phyloP scores from a whole-genome alignment of 2,329 filamentous ascomycete genomes.

The Ophiosphaerella herpotricha region DNA sequence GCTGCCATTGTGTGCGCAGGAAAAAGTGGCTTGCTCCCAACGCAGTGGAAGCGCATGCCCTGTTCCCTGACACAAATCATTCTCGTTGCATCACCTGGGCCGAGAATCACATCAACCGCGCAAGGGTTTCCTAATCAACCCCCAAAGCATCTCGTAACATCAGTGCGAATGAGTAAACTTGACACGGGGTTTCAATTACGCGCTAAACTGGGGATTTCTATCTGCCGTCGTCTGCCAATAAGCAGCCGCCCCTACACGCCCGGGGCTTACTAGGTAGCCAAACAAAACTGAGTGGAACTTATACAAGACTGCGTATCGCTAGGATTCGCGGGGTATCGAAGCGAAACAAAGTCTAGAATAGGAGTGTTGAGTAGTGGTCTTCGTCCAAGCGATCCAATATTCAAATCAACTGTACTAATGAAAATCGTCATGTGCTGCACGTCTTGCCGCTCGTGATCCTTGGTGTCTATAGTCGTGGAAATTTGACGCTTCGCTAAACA shows the following conservation, averaged over 20 bases:
- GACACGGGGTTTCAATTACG: slow-evolving; percentile 35
- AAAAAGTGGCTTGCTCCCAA: slow-evolving; percentile 15
- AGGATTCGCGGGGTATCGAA: slow-evolving; percentile 44
- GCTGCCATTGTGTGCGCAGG: slow-evolving; percentile 2
- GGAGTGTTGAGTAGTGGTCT: slow-evolving; percentile 5
- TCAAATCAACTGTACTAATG: slow-evolving; percentile 11
- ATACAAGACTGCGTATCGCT: slow-evolving; percentile 41
- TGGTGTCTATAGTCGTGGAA: slow-evolving; percentile 31
- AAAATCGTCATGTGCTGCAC: slow-evolving; percentile 36
- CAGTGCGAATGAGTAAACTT: slow-evolving; percentile 18
- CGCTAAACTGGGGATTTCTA: slow-evolving; percentile 36
- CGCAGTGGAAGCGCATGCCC: slow-evolving; percentile 22
- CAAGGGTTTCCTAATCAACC: slow-evolving; percentile 7
- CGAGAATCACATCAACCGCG: slow-evolving; percentile 40
- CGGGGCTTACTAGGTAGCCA: slow-evolving; percentile 12
- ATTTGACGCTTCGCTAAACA: slow-evolving; percentile 42
- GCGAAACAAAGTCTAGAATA: slow-evolving; percentile 31
- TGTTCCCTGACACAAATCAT: slow-evolving; percentile 17
- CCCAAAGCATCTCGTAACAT: slow-evolving; percentile 41
- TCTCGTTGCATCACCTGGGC: slow-evolving; percentile 36
- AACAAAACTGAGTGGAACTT: slow-evolving; percentile 33
- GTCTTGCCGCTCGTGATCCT: slow-evolving; percentile 30
- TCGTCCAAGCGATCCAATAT: not conserved
- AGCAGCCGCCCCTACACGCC: slow-evolving; percentile 28
- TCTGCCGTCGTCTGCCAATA: slow-evolving; percentile 36